Conservation (phyloP, 148 eudicot species). For the Rhododendron molle region DNA sequence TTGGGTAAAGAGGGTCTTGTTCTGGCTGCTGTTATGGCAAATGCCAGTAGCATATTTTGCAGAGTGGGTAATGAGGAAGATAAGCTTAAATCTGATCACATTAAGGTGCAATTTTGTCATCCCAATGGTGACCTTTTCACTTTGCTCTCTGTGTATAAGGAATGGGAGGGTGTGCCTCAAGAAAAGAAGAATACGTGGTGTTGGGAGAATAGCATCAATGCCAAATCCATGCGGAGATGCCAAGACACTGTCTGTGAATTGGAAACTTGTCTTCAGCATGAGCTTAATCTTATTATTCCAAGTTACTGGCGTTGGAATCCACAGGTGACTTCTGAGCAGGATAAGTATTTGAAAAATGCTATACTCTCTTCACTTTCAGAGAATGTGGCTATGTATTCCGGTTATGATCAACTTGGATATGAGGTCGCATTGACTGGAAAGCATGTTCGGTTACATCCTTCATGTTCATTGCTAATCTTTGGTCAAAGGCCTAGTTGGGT, state of each 20-base stretch:
- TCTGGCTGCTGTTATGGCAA: slow-evolving; percentile 93
- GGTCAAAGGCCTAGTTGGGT: slow-evolving; percentile 78
- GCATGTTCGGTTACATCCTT: slow-evolving; percentile 76
- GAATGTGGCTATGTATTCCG: slow-evolving; percentile 82
- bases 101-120: slow-evolving; percentile 85
- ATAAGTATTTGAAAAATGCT: slow-evolving; percentile 46
- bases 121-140: slow-evolving; percentile 83
- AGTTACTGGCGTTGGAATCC: slow-evolving; percentile 80
- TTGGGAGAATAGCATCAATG: slow-evolving; percentile 91
- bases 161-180: slow-evolving; percentile 57
- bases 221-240: slow-evolving; percentile 89
- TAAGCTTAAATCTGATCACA: slow-evolving; percentile 77
- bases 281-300: slow-evolving; percentile 61
- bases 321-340: slow-evolving; percentile 40
- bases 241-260: slow-evolving; percentile 59
- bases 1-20: slow-evolving; percentile 85
- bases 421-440: slow-evolving; percentile 74
- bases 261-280: slow-evolving; percentile 65
- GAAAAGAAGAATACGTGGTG: slow-evolving; percentile 68
- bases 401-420: slow-evolving; percentile 83
- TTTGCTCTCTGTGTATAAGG: slow-evolving; percentile 74
- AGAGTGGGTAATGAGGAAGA: slow-evolving; percentile 73
- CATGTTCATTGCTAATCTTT: slow-evolving; percentile 74
- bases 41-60: slow-evolving; percentile 80
- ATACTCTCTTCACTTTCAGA: slow-evolving; percentile 73